Percentiles rank a stretch among this genome's conserved stretches.
Conservation (phyloP, 345 rosid genomes). For the Arabidopsis suecica region DNA sequence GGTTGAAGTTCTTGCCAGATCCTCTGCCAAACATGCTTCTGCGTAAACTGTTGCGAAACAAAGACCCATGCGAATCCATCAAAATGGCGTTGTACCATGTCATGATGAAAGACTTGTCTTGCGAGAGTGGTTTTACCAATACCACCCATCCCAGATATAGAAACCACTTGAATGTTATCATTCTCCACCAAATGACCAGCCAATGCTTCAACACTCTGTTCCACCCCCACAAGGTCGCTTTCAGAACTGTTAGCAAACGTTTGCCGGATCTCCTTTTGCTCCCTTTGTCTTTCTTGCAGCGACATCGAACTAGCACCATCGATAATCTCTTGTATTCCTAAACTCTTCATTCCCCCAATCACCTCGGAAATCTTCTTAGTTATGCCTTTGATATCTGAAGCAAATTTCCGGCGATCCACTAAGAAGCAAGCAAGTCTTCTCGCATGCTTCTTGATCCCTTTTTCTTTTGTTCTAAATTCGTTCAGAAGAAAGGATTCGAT, state of each 20-base stretch:
- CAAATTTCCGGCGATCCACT: slow-evolving; percentile 2
- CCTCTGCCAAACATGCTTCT: slow-evolving; percentile 44
- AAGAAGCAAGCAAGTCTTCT: slow-evolving; percentile 14
- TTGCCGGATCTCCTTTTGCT: slow-evolving; percentile 26
- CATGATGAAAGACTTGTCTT: slow-evolving; percentile 35
- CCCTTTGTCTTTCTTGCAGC: slow-evolving; percentile 18
- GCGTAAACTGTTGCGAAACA: slow-evolving; percentile 47
- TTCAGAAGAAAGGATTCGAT: slow-evolving; percentile 35
- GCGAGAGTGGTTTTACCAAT: slow-evolving; percentile 61
- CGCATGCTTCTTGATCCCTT: slow-evolving; percentile 10
- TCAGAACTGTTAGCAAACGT: slow-evolving; percentile 41
- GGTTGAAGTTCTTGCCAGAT: slow-evolving; percentile 43
- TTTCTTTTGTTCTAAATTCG: neutral
- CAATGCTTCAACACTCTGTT: slow-evolving; percentile 37
- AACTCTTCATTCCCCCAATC: slow-evolving; percentile 39
- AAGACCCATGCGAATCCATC: slow-evolving; percentile 49
- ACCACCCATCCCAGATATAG: slow-evolving; percentile 61
- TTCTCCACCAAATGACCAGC: slow-evolving; percentile 26
- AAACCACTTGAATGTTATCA: slow-evolving; percentile 30
- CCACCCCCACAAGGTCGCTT: slow-evolving; percentile 50
- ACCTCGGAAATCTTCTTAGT: slow-evolving; percentile 44
- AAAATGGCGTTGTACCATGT: slow-evolving; percentile 36
- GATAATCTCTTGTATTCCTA: slow-evolving; percentile 37
- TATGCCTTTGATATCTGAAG: slow-evolving; percentile 22
- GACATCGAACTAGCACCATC: neutral